These are phyloP conservation scores for Fusarium decemcellulare DNA, from an alignment of 2,329 filamentous ascomycete species.

Conservation along the genomic window DNA sequence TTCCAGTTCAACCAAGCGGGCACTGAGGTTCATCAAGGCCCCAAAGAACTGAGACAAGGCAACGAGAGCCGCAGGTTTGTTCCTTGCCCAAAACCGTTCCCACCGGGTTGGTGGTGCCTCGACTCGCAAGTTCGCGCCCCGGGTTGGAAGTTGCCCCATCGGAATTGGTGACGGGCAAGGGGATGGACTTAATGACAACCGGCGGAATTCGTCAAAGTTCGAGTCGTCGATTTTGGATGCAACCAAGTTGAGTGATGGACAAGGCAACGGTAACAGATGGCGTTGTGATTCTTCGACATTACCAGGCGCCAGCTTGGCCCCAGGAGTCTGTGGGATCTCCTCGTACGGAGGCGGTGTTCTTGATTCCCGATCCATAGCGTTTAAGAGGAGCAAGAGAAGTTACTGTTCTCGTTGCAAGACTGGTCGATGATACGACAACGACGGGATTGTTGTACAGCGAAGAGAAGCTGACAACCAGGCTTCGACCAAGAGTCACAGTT, in stretches of 20 bases:
- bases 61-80: slow-evolving; percentile 82
- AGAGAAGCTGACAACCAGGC: slow-evolving; percentile 7
- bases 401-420: slow-evolving; percentile 8
- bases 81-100: slow-evolving; percentile 69
- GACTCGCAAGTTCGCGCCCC: slow-evolving; percentile 4
- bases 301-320: slow-evolving; percentile 30
- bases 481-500: slow-evolving; percentile 16
- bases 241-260: slow-evolving; percentile 23
- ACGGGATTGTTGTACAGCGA: slow-evolving; percentile 4
- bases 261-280: slow-evolving; percentile 29
- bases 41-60: slow-evolving; percentile 85
- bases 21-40: slow-evolving; percentile 87
- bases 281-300: slow-evolving; percentile 25
- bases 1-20: slow-evolving; percentile 80
- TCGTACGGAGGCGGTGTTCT: slow-evolving; percentile 35
- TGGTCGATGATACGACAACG: slow-evolving; percentile 7
- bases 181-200: slow-evolving; percentile 42
- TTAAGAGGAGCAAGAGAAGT: neutral
- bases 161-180: slow-evolving; percentile 44
- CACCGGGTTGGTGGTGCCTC: slow-evolving; percentile 43
- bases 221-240: slow-evolving; percentile 31
- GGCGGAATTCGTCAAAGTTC: slow-evolving; percentile 41
- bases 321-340: slow-evolving; percentile 30
- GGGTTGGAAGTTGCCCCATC: slow-evolving; percentile 24
- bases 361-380: slow-evolving; percentile 35